Conservation (phyloP, 169 alveolate genomes). For the Prorocentrum cordatum region DNA sequence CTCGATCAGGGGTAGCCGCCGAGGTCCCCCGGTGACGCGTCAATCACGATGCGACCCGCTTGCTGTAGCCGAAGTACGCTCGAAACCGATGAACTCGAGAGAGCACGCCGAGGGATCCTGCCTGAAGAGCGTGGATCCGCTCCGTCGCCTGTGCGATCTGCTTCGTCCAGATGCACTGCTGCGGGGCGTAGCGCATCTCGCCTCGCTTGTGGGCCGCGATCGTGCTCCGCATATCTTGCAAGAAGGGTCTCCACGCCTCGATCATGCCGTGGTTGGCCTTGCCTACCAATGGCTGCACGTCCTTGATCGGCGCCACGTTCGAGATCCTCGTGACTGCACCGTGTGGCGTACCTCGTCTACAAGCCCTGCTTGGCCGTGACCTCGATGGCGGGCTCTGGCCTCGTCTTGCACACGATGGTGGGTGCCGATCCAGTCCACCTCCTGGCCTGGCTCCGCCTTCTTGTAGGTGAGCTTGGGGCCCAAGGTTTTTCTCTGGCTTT, state of each 20-base stretch:
- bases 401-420: background rate
- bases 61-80: background rate
- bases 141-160: background rate
- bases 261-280: constrained; percentile 14
- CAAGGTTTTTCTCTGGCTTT: no score
- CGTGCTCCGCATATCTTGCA: background rate
- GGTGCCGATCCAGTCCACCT: background rate
- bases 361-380: constrained; percentile 1
- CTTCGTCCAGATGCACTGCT: background rate
- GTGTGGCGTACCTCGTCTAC: background rate
- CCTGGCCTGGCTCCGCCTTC: background rate
- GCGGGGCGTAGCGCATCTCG: background rate
- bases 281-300: background rate
- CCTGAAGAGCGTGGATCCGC: background rate
- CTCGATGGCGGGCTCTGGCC: background rate
- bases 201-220: background rate
- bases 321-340: background rate
- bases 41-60: background rate
- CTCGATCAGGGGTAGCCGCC: background rate
- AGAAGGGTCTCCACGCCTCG: background rate
- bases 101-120: background rate
- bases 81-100: background rate
- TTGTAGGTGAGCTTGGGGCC: background rate
- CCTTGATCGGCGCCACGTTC: background rate
- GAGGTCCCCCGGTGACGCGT: constrained; percentile 2